phyloP scores from a whole-genome alignment of 305 asterid species.

The Solanum aculeatissimum region DNA sequence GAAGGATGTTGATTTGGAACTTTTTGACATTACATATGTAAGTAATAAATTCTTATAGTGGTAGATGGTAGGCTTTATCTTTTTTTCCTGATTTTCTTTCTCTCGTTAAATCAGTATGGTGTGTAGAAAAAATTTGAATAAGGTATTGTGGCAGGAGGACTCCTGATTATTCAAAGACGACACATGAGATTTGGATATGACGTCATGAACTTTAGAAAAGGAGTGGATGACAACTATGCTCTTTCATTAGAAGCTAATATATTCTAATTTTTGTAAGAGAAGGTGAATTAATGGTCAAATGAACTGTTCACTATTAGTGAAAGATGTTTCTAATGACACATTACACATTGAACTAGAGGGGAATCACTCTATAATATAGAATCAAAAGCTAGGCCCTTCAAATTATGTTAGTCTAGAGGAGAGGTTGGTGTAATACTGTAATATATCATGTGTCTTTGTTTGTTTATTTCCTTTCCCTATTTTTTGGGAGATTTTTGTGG shows the following conservation, averaged over 20 bases:
- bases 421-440: neutral
- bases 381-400: neutral
- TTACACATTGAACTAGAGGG: neutral
- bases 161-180: neutral
- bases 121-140: neutral
- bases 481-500: neutral
- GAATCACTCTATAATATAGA: neutral
- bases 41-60: slow-evolving; percentile 12
- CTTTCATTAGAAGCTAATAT: neutral
- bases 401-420: neutral
- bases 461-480: neutral
- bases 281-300: slow-evolving; percentile 6
- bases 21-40: slow-evolving; percentile 87
- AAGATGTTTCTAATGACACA: neutral
- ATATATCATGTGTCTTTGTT: neutral
- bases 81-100: neutral
- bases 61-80: neutral
- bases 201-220: neutral
- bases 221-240: neutral
- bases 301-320: neutral
- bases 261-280: neutral
- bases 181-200: neutral
- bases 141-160: neutral
- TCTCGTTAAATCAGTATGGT: neutral
- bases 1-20: slow-evolving; percentile 90